phyloP scores from a whole-genome alignment of 495 filamentous ascomycete genomes.

The Cercophora newfieldiana region DNA sequence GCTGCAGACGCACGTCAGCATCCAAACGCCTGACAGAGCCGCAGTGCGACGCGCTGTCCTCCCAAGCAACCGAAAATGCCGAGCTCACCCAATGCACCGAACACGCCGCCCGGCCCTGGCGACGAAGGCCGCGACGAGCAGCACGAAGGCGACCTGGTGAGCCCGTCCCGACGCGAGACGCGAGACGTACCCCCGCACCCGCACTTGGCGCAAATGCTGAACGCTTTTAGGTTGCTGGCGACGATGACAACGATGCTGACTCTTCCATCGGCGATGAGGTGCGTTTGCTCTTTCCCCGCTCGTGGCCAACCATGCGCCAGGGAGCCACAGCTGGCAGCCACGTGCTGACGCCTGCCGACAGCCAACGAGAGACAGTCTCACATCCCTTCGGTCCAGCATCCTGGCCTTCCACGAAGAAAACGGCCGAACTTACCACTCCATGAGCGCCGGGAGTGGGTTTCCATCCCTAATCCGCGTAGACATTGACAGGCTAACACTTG shows the following conservation, averaged over 20 bases:
- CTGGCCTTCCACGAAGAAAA: slow-evolving; percentile 40
- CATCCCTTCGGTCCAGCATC: slow-evolving; percentile 38
- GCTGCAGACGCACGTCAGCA: neutral
- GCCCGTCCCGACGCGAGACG: too few relatives aligned
- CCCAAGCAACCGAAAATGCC: neutral
- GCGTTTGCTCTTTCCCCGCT: neutral
- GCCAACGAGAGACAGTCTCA: slow-evolving; percentile 1
- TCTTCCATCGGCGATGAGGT: neutral
- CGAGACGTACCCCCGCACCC: neutral
- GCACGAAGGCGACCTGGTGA: neutral
- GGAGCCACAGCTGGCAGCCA: neutral
- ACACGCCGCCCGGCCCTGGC: neutral
- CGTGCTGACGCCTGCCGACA: neutral
- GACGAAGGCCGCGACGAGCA: neutral
- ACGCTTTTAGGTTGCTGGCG: neutral
- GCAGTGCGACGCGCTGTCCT: neutral
- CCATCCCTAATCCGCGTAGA: slow-evolving; percentile 20
- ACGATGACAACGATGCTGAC: neutral
- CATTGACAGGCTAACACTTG: neutral
- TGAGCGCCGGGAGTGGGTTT: slow-evolving; percentile 34
- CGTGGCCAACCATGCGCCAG: neutral
- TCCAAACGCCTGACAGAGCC: neutral
- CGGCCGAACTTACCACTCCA: slow-evolving; percentile 47
- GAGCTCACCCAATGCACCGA: neutral
- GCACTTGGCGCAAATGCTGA: neutral